Evolutionary conservation across 306 rosid genomes (phyloP).

Genomic region (Vicia faba): DNA sequence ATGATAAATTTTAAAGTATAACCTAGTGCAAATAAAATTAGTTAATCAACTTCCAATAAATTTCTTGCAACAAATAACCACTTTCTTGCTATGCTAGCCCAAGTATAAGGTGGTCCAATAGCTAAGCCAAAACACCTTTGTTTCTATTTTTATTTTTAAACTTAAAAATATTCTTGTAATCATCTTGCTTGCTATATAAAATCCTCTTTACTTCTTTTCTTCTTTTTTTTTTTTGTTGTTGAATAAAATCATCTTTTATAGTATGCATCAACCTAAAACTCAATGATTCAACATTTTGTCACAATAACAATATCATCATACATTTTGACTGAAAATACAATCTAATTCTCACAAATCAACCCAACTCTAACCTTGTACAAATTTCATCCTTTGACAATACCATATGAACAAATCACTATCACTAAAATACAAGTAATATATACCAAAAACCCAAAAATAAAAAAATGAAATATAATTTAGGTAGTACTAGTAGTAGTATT

Average conservation of each 20-base stretch:
- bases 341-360: slow-evolving; percentile 40
- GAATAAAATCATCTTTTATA: not conserved
- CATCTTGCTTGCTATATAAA: not conserved
- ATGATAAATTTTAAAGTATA: no score
- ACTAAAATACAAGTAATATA: slow-evolving; percentile 46
- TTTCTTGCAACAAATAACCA: no score
- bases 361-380: slow-evolving; percentile 34
- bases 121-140: not conserved
- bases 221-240: no score
- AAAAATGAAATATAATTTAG: slow-evolving; percentile 26
- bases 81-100: not conserved
- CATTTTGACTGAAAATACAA: slow-evolving; percentile 30
- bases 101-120: not conserved
- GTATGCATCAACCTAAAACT: slow-evolving; percentile 16
- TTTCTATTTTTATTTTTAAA: not conserved
- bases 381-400: slow-evolving; percentile 36
- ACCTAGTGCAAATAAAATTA: no score
- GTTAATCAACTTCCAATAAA: no score
- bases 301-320: slow-evolving; percentile 19
- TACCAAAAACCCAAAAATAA: slow-evolving; percentile 30
- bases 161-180: not conserved
- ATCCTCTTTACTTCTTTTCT: not conserved
- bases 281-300: slow-evolving; percentile 25
- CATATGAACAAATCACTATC: slow-evolving; percentile 41
- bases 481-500: slow-evolving; percentile 1